Conservation (phyloP, 305 asterid genomes). For the Ilex paraguariensis region DNA sequence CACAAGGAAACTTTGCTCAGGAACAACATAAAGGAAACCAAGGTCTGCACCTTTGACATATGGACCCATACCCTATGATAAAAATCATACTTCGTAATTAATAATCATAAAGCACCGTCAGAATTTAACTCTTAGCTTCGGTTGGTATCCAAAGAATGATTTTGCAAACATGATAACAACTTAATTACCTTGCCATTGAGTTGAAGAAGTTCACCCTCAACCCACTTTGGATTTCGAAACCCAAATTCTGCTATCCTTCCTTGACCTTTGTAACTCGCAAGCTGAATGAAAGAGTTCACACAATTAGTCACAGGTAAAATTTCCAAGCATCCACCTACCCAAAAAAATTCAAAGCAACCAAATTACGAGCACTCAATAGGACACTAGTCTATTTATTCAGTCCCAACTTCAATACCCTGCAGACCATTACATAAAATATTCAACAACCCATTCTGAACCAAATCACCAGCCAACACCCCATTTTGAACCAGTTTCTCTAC, state of each 20-base stretch:
- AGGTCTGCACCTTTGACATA: slow-evolving; percentile 34
- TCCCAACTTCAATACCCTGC: no score
- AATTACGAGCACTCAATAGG: neutral
- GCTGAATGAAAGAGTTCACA: slow-evolving; percentile 32
- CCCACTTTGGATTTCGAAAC: slow-evolving; percentile 83
- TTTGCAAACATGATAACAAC: neutral
- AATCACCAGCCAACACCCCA: no score
- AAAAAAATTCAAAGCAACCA: slow-evolving; percentile 10
- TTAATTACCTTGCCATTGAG: slow-evolving; percentile 77
- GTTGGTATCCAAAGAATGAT: neutral
- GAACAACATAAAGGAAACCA: slow-evolving; percentile 83
- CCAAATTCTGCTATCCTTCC: slow-evolving; percentile 92
- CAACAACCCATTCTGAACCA: no score
- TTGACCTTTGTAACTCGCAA: slow-evolving; percentile 85
- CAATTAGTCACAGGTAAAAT: slow-evolving; percentile 2
- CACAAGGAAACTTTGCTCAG: slow-evolving; percentile 91
- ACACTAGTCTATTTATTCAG: no score
- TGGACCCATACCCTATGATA: slow-evolving; percentile 74
- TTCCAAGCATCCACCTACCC: slow-evolving; percentile 7
- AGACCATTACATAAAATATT: no score
- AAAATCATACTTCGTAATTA: slow-evolving; percentile 1
- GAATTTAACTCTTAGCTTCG: neutral
- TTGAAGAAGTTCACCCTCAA: slow-evolving; percentile 91
- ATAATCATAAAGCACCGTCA: neutral
- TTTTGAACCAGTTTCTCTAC: no score